Evolutionary conservation across 805 yeast species (phyloP).

Genomic region (Kodamaea laetipori): DNA sequence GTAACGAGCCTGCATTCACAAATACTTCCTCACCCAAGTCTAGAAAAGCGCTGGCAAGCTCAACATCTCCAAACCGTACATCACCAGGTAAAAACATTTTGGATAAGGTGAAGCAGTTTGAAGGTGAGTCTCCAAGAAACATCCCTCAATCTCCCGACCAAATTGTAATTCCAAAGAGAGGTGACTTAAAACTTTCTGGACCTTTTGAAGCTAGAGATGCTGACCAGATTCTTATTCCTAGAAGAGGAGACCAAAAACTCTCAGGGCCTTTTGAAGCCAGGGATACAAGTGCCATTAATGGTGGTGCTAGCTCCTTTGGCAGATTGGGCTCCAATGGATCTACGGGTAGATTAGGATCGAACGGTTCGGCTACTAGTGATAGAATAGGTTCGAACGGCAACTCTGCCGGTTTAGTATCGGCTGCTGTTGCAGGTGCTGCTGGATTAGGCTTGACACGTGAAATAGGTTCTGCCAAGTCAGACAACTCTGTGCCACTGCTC

Average conservation of each 20-base stretch:
- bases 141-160: neutral
- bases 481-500: constrained; percentile 9
- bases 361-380: neutral
- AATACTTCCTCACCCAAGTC: constrained; percentile 19
- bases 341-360: too few species aligned
- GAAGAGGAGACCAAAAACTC: constrained; percentile 7
- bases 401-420: constrained; percentile 8
- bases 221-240: constrained; percentile 2
- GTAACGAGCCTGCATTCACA: neutral
- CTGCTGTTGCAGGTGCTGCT: constrained; percentile 15
- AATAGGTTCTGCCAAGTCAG: constrained; percentile 3
- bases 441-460: constrained; percentile 10
- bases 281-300: constrained; percentile 8
- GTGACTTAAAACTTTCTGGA: constrained; percentile 5
- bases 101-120: constrained; percentile 42
- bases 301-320: constrained; percentile 5
- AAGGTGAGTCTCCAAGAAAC: constrained; percentile 17
- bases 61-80: constrained; percentile 22
- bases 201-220: constrained; percentile 5
- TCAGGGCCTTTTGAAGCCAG: constrained; percentile 8
- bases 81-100: constrained; percentile 28
- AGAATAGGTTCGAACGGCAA: neutral
- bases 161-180: constrained; percentile 7
- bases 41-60: constrained; percentile 21
- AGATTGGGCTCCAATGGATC: too few species aligned